Conservation (phyloP, 2,329 filamentous ascomycete species). For the Ophiognomonia clavigignenti-juglandacearum region DNA sequence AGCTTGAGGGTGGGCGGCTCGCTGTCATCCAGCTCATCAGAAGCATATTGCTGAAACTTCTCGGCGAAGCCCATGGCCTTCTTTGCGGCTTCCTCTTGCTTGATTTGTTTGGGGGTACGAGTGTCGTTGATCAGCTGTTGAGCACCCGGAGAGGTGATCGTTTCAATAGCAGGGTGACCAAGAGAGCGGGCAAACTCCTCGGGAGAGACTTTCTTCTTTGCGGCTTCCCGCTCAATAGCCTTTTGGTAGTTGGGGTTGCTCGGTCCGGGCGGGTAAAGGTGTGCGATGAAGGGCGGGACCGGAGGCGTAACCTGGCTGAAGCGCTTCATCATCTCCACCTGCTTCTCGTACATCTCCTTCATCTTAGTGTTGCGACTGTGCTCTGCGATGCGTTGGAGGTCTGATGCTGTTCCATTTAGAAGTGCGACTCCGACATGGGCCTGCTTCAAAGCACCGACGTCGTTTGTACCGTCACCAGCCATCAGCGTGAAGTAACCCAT, state of each 20-base stretch:
- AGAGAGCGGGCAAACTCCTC: slow-evolving; percentile 51
- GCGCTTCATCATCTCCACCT: slow-evolving; percentile 81
- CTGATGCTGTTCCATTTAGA: slow-evolving; percentile 88
- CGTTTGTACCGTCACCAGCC: slow-evolving; percentile 97
- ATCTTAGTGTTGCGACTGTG: slow-evolving; percentile 93
- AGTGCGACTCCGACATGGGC: slow-evolving; percentile 95
- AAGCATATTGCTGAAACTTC: slow-evolving; percentile 78
- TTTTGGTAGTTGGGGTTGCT: slow-evolving; percentile 92
- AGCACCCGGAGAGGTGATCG: slow-evolving; percentile 62
- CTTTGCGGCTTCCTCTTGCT: slow-evolving; percentile 61
- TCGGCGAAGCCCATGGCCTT: slow-evolving; percentile 79
- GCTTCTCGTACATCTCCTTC: slow-evolving; percentile 99
- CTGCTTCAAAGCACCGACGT: slow-evolving; percentile 96
- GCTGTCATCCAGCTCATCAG: slow-evolving; percentile 85
- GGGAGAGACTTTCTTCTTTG: slow-evolving; percentile 66
- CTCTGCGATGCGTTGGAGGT: slow-evolving; percentile 86
- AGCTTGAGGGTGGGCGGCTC: slow-evolving; percentile 96
- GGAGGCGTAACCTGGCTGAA: slow-evolving; percentile 95
- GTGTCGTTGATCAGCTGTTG: slow-evolving; percentile 53
- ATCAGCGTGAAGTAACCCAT: slow-evolving; percentile 97
- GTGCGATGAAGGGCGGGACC: slow-evolving; percentile 85
- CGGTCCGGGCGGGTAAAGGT: slow-evolving; percentile 87
- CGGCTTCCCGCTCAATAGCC: slow-evolving; percentile 80
- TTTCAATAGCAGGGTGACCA: slow-evolving; percentile 53
- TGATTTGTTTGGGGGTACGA: slow-evolving; percentile 55